Base-by-base conservation (phyloP, 768 basidiomycete species). In the Clitopilus hobsonii region DNA sequence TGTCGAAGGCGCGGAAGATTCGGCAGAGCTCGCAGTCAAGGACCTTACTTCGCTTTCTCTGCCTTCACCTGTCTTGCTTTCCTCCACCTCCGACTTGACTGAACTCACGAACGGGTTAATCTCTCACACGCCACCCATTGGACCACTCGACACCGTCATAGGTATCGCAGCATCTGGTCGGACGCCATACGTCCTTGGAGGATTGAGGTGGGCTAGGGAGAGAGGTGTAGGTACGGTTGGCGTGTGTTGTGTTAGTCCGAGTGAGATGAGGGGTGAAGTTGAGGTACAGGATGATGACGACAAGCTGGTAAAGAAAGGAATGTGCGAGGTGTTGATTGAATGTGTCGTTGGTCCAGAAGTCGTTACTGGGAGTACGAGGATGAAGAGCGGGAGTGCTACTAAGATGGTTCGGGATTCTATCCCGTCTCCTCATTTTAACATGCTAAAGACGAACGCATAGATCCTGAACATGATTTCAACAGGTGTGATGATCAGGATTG, bases 391-490 rank as follows among this genome's bases (percentile, higher is more conserved):
- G 6, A 71, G 70, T n/a, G 71, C 68, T 22, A 72, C 71, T 10
- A 72, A 72, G 58, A 63, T 71, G 66, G 71, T 69, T 32, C 14
- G 61, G 52, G 25, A 11, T 53, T 36, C 28, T 47, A 23, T 54
- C 14, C 22, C 13, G 6, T 36, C 27, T 11, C 50, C 3, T 13
- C 18, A n/a, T 1, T 18, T 8, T 36, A 18, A 10, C 6, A 38
- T 25, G 38, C 22, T 45, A 29, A 26, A 26, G 18, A 54, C 22
- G 20, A 6, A 51, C 28, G 10, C 28, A 2, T 30, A 69, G 69
- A 68, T 71, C 29, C 49, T 72, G 51, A 72, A 72, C 51, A 72
- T 71, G 70, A 69, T 71, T 14, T 71, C 70, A 22, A 71, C 70
- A 2, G 69, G 67, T 0, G 60, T 70, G 0, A 70, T 70, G 61